Base-by-base conservation (phyloP, 345 rosid species). In the Punica granatum region DNA sequence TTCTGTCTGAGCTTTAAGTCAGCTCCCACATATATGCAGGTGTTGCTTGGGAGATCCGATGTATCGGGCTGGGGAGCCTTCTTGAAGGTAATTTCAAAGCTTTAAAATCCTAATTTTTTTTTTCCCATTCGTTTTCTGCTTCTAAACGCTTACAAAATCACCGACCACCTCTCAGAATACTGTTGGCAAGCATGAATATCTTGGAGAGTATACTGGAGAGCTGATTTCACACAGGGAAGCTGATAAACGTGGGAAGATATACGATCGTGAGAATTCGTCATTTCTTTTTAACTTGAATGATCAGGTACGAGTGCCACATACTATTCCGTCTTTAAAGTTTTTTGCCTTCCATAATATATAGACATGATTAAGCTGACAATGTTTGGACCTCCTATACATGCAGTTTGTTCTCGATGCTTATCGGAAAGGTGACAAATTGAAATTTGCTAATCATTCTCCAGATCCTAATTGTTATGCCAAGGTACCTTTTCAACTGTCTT, bases 51-150 rank as follows among this genome's bases (percentile, higher is more conserved):
- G 75, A 86, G 80, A 77, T 95, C 99, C n/a, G 93, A 95, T 78
- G 86, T 95, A 61, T 95, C 99, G 69, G 99, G 99, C 30, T 95
- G 99, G 99, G 99, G 99, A 78, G 99, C 99, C 71, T 95, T 95
- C 82, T 78, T 95, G 79, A 95, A 95, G 97, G 99, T 95, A 82
- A 2, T 10, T 30, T 33, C 31, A 26, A 30, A 54, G 43, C 30
- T 15, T 66, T 48, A 7, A 26, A 70, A 74, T 30, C 34, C 34
- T 37, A 16, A 49, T 8, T 63, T 33, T 51, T 64, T 16, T 18
- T n/a, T 48, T 26, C 69, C 48, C 41, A 7, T n/a, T 2, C 41
- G 2, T 23, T 53, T 51, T 35, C 23, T 31, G 7, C 19, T 35
- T 25, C 6, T 37, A 49, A 59, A 42, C 66, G 58, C 64, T 62